phyloP scores from a whole-genome alignment of 352 stramenopile species.

The Globisporangium nodosum region DNA sequence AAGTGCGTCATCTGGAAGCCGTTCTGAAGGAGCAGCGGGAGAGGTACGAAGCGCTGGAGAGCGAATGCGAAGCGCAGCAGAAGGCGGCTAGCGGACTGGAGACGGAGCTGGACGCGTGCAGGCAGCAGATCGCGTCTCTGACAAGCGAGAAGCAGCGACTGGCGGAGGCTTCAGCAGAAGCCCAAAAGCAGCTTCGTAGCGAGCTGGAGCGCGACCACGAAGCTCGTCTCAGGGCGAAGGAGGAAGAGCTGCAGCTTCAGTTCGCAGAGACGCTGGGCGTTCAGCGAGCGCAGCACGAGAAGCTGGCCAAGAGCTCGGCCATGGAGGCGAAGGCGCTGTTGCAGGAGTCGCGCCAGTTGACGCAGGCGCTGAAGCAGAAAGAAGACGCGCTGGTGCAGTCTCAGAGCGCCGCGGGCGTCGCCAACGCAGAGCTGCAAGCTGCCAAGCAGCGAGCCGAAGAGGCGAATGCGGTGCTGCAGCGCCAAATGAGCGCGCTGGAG shows the following conservation, averaged over 20 bases:
- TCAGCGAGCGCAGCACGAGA: conserved; percentile 4
- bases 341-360: conserved; percentile 13
- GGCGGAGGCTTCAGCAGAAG: not conserved
- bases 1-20: not conserved
- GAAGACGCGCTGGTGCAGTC: conserved; percentile 3
- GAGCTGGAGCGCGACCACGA: not conserved
- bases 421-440: not conserved
- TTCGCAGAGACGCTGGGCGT: not conserved
- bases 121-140: not conserved
- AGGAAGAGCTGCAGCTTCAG: not conserved
- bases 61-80: not conserved
- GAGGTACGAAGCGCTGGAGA: not conserved
- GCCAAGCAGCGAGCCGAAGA: not conserved
- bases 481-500: conserved; percentile 8
- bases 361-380: conserved; percentile 6
- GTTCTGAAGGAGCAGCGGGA: not conserved
- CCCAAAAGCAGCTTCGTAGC: not conserved
- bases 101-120: not conserved
- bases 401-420: not conserved
- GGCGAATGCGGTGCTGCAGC: not conserved
- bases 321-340: conserved; percentile 17
- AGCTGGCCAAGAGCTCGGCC: conserved; percentile 3
- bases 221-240: not conserved
- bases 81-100: not conserved
- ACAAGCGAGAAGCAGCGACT: conserved; percentile 2